Evolutionary conservation across 177 flowering plant genomes (phyloP).

Genomic region (Tripterygium wilfordii): DNA sequence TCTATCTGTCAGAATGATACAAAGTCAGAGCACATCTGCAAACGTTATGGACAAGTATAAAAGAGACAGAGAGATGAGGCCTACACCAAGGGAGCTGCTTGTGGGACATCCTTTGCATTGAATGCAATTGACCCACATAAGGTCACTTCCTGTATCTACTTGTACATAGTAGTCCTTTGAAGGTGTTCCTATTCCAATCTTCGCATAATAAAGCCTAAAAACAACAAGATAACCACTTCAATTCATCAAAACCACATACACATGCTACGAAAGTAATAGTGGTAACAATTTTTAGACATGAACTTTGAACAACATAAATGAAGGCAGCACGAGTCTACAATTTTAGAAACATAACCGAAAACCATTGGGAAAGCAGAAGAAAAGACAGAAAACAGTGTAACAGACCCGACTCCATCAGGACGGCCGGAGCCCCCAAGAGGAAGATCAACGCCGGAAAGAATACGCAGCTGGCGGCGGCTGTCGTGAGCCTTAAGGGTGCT

Average conservation of each 20-base stretch:
- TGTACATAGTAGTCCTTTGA: conserved; percentile 72
- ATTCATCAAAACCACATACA: too few relatives aligned
- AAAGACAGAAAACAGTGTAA: not conserved
- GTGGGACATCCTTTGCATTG: conserved; percentile 68
- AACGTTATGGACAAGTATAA: conserved; percentile 3
- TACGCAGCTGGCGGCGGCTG: conserved; percentile 37
- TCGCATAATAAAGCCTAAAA: conserved; percentile 76
- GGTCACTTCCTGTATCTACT: conserved; percentile 91
- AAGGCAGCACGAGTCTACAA: not conserved
- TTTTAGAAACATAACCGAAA: not conserved
- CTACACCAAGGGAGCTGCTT: conserved; percentile 77
- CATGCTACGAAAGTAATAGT: too few relatives aligned
- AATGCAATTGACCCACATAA: conserved; percentile 88
- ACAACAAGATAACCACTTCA: not conserved
- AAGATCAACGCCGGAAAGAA: conserved; percentile 54
- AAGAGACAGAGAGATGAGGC: conserved; percentile 9
- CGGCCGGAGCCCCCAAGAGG: conserved; percentile 60
- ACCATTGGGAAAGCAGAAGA: not conserved
- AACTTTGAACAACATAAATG: not conserved
- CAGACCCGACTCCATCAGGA: conserved; percentile 52
- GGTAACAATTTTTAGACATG: not conserved
- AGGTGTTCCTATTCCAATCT: conserved; percentile 82
- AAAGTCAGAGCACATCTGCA: too few relatives aligned
- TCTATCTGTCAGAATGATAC: conserved; percentile 42
- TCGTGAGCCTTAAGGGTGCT: conserved; percentile 44